These are phyloP conservation scores for Stylonectria norvegica DNA, from an alignment of 2,329 filamentous ascomycete species.

Conservation along the genomic window DNA sequence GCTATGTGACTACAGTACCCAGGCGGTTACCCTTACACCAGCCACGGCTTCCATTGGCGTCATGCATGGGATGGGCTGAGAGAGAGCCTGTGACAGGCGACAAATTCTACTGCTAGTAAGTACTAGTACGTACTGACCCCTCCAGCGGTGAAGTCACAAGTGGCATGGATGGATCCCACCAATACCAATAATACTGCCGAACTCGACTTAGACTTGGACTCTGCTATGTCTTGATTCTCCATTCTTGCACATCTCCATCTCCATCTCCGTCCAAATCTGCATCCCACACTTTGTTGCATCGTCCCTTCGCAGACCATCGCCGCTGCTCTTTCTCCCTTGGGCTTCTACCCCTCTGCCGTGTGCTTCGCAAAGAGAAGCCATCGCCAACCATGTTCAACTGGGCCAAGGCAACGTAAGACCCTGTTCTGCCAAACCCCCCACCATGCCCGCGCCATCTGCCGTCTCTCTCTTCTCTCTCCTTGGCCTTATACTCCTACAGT, in stretches of 20 bases:
- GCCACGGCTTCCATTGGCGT: background rate
- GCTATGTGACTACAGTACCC: no score
- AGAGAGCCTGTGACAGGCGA: background rate
- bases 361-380: no score
- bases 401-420: slow-evolving; percentile 81
- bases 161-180: no score
- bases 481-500: slow-evolving; percentile 5
- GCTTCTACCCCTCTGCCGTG: background rate
- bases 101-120: background rate
- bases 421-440: background rate
- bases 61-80: background rate
- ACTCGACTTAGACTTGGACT: slow-evolving; percentile 1
- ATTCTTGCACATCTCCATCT: no score
- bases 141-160: slow-evolving; percentile 11
- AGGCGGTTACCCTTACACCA: background rate
- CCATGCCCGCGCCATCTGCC: slow-evolving; percentile 9
- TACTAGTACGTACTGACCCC: slow-evolving; percentile 1
- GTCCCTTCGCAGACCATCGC: no score
- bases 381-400: slow-evolving; percentile 78
- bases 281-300: no score
- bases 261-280: no score
- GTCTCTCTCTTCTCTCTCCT: slow-evolving; percentile 12
- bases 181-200: no score
- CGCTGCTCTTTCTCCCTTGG: no score
- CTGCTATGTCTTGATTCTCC: no score